Percentiles rank a stretch among this genome's conserved stretches.
Conservation (phyloP, 805 yeast species). For the Lachancea mirantina region DNA sequence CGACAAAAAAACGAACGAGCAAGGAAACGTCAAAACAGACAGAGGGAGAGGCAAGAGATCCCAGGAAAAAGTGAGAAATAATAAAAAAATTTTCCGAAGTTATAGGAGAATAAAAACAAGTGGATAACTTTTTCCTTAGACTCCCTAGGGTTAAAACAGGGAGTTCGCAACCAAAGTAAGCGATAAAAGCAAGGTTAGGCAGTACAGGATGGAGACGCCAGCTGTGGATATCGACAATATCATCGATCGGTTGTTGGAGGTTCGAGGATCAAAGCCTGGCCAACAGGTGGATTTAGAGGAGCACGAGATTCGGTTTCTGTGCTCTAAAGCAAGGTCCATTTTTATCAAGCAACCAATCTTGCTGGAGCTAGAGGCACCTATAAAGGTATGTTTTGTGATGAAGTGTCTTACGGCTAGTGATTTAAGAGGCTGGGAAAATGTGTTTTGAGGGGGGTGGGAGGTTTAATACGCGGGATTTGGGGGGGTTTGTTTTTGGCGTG, state of each 20-base stretch:
- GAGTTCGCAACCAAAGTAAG: no score
- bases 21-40: conserved; percentile 1
- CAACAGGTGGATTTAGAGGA: conserved; percentile 91
- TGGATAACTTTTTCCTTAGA: no score
- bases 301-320: conserved; percentile 87
- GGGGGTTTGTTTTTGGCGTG: no score
- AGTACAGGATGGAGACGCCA: conserved; percentile 37
- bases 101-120: background rate
- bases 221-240: conserved; percentile 96
- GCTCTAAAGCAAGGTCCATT: conserved; percentile 97
- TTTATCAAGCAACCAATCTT: conserved; percentile 96
- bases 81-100: background rate
- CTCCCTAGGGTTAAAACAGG: no score
- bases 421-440: no score
- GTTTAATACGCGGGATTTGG: no score
- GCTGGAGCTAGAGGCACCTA: conserved; percentile 94
- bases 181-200: background rate
- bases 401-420: no score
- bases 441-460: no score
- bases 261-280: conserved; percentile 97
- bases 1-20: no score
- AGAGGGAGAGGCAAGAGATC: conserved; percentile 1
- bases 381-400: conserved; percentile 65
- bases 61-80: background rate
- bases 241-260: conserved; percentile 93